Evolutionary conservation across 2,329 filamentous ascomycete genomes (phyloP).

Genomic region (Chaetomium olivaceum): DNA sequence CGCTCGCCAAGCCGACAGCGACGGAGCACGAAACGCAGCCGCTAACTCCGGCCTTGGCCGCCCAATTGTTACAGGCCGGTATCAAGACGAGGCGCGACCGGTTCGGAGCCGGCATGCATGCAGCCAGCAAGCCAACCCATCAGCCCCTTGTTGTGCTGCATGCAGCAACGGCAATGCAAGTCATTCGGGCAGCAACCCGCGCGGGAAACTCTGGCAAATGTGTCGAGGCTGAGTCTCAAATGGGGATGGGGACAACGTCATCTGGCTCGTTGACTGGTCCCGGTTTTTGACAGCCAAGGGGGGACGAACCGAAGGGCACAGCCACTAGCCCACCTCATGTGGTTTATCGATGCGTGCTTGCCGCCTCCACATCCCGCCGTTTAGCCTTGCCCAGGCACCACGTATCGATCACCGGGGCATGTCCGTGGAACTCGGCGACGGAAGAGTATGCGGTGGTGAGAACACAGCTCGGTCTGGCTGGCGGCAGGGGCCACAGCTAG

Average conservation of each 20-base stretch:
- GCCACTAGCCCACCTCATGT: neutral
- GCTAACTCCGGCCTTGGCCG: slow-evolving; percentile 17
- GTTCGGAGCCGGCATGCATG: slow-evolving; percentile 8
- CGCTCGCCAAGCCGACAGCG: slow-evolving; percentile 15
- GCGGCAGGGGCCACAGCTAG: neutral
- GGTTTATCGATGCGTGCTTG: neutral
- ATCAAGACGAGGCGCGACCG: slow-evolving; percentile 20
- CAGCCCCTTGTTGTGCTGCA: slow-evolving; percentile 9
- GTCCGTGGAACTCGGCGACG: neutral
- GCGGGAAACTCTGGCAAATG: slow-evolving; percentile 6
- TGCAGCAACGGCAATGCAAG: slow-evolving; percentile 26
- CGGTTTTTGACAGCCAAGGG: neutral
- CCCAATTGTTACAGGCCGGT: slow-evolving; percentile 27
- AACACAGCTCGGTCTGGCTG: neutral
- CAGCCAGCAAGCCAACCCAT: neutral
- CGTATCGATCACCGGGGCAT: neutral
- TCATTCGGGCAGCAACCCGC: slow-evolving; percentile 4
- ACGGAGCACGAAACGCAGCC: slow-evolving; percentile 1
- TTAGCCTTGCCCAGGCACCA: neutral
- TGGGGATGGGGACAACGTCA: slow-evolving; percentile 20
- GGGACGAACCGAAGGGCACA: neutral
- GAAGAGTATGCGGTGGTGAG: neutral
- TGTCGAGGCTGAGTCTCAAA: slow-evolving; percentile 18
- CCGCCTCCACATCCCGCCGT: neutral
- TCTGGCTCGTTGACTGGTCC: neutral